phyloP scores from a whole-genome alignment of 2,329 filamentous ascomycete species.

The Coniochaeta sp. region DNA sequence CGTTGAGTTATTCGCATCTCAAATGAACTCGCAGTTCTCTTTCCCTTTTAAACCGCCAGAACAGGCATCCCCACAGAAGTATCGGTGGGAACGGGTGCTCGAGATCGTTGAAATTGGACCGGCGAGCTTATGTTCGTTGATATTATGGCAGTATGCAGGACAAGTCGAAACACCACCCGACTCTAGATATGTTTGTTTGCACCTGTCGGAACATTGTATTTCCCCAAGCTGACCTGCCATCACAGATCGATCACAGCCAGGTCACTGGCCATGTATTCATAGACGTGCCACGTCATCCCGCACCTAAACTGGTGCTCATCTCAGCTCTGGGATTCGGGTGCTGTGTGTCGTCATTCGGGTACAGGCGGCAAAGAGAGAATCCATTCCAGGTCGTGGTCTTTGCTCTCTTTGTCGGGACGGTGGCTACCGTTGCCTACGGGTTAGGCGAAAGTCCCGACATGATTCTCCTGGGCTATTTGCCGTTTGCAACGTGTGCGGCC shows the following conservation, averaged over 20 bases:
- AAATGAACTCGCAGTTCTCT: not conserved
- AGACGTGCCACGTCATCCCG: constrained; percentile 18
- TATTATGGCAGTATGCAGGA: not conserved
- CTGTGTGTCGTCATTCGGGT: constrained; percentile 26
- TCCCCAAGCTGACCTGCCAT: not conserved
- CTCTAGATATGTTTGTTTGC: not conserved
- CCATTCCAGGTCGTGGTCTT: constrained; percentile 23
- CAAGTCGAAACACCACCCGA: not conserved
- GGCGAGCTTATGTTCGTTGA: not conserved
- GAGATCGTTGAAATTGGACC: not conserved
- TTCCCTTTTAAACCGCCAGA: not conserved
- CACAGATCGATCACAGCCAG: constrained; percentile 4
- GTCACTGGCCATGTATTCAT: not conserved
- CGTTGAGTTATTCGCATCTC: not conserved
- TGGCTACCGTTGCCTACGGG: constrained; percentile 16
- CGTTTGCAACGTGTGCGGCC: constrained; percentile 25
- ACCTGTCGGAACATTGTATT: not conserved
- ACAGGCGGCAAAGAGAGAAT: constrained; percentile 22
- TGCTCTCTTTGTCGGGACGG: constrained; percentile 13
- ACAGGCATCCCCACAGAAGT: not conserved
- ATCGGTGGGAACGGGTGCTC: not conserved
- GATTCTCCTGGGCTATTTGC: constrained; percentile 24
- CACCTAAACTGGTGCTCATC: constrained; percentile 22
- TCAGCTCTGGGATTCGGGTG: constrained; percentile 26
- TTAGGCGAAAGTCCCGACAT: constrained; percentile 18